Percentiles rank a stretch among this genome's conserved stretches.
Evolutionary conservation across 257 asterid species (phyloP).

Genomic region (Salvia splendens): DNA sequence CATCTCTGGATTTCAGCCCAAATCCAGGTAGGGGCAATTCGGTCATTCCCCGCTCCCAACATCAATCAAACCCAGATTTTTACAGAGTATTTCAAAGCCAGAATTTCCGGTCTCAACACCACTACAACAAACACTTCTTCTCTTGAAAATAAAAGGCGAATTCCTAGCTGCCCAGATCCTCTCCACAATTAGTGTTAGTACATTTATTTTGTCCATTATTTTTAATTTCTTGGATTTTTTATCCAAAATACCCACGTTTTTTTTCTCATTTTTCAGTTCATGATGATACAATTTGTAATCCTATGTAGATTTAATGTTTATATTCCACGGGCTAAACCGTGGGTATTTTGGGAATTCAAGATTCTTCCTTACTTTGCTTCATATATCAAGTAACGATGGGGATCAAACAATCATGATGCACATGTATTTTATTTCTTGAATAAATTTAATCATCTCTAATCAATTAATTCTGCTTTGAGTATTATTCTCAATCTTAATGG

Average conservation of each 20-base stretch:
- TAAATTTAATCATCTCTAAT: background rate
- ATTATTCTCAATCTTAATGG: background rate
- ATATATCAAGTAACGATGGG: slow-evolving; percentile 23
- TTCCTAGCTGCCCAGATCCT: slow-evolving; percentile 96
- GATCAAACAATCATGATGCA: slow-evolving; percentile 33
- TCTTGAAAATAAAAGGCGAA: slow-evolving; percentile 57
- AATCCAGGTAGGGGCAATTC: slow-evolving; percentile 51
- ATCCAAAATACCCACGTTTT: slow-evolving; percentile 84
- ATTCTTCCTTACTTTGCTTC: slow-evolving; percentile 9
- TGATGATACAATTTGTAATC: background rate
- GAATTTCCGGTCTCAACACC: slow-evolving; percentile 34
- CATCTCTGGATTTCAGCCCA: slow-evolving; percentile 39
- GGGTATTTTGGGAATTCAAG: slow-evolving; percentile 69
- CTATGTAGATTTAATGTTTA: background rate
- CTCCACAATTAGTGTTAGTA: slow-evolving; percentile 55
- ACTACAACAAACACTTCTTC: slow-evolving; percentile 40
- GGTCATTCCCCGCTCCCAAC: slow-evolving; percentile 36
- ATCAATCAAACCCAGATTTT: slow-evolving; percentile 45
- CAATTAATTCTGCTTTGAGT: background rate
- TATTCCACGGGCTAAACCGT: slow-evolving; percentile 51
- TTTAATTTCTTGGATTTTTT: slow-evolving; percentile 25
- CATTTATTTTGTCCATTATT: background rate
- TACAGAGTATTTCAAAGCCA: slow-evolving; percentile 43
- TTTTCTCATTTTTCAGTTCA: slow-evolving; percentile 35
- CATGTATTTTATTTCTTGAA: slow-evolving; percentile 18